Base-by-base conservation (phyloP, 345 rosid species). In the Eucalyptus decipiens region DNA sequence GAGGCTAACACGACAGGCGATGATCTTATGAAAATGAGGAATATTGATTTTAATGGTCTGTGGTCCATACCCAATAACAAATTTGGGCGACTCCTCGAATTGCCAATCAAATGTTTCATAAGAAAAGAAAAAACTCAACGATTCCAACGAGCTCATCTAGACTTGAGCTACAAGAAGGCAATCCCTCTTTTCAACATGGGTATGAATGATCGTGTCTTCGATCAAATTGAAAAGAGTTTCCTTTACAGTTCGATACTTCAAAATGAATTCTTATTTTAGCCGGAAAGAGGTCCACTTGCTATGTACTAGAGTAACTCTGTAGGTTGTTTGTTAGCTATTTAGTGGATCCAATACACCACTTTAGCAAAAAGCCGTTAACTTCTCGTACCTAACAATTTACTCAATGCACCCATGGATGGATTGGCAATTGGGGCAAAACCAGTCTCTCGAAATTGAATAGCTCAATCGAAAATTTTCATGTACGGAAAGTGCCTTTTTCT, bases 1-100 rank as follows among this genome's bases (percentile, higher is more conserved):
- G 76, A 16, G 3, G 40, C 21, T 16, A 7, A n/a, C 21, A 8
- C 2, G 1, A 30, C 0, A 12, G 11, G 6, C 2, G 18, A 65
- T n/a, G 10, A 7, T 16, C 9, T 65, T 14, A 7, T 6, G 34
- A 1, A 65, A n/a, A 65, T 1, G 3, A 2, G 34, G 7, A 30
- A 30, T 30, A 62, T 30, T 13, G 69, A 62, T 13, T 62, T 30
- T 13, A 62, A 30, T 13, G 18, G 8, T 30, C 10, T 0, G 5
- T 8, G 37, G 5, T 65, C 37, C 37, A n/a, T n/a, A n/a, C 76
- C 76, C 18, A 65, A n/a, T 8, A n/a, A 17, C 8, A n/a, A n/a
- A 65, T n/a, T n/a, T n/a, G 6, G 21, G 76, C 21, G 6, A 8
- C 17, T n/a, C 5, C 21, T 65, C 3, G 40, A 65, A n/a, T 65